phyloP scores from a whole-genome alignment of 176 grass and related monocot genomes.

The Ampelocalamus luodianensis region DNA sequence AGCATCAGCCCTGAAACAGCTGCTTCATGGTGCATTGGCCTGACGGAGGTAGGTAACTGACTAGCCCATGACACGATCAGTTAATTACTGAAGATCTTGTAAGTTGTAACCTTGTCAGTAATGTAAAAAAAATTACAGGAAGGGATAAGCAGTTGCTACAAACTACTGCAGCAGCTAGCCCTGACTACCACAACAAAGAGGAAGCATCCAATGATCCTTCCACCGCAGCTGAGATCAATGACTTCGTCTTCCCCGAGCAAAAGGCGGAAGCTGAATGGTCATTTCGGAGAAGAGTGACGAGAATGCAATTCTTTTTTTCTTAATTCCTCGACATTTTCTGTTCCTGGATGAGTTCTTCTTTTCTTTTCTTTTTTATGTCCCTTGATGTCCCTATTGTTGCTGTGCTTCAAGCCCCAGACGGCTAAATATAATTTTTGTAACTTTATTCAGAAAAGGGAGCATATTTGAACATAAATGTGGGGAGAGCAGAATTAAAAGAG shows the following conservation, averaged over 20 bases:
- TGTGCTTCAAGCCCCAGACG: not conserved
- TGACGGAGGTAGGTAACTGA: constrained; percentile 34
- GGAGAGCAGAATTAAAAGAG: not conserved
- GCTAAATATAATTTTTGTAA: not conserved
- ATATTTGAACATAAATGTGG: constrained; percentile 16
- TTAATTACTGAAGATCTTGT: not conserved
- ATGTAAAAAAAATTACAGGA: constrained; percentile 42
- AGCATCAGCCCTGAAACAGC: constrained; percentile 46
- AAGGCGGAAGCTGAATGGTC: constrained; percentile 2
- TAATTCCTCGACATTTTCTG: not conserved
- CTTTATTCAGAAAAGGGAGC: not conserved
- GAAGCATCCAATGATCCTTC: not conserved
- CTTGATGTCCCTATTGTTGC: not conserved
- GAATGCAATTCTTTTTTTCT: not conserved
- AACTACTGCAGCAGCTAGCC: constrained; percentile 39
- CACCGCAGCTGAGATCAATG: not conserved
- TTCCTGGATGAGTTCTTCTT: constrained; percentile 7
- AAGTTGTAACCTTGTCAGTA: not conserved
- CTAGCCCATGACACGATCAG: not conserved
- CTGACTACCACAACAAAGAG: not conserved
- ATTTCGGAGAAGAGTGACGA: constrained; percentile 26
- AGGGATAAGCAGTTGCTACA: constrained; percentile 57
- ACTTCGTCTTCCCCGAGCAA: not conserved
- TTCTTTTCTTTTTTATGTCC: not conserved
- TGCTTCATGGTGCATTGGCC: constrained; percentile 61